Base-by-base conservation (phyloP, 2,329 filamentous ascomycete species). In the Verticillium zaregamsianum region DNA sequence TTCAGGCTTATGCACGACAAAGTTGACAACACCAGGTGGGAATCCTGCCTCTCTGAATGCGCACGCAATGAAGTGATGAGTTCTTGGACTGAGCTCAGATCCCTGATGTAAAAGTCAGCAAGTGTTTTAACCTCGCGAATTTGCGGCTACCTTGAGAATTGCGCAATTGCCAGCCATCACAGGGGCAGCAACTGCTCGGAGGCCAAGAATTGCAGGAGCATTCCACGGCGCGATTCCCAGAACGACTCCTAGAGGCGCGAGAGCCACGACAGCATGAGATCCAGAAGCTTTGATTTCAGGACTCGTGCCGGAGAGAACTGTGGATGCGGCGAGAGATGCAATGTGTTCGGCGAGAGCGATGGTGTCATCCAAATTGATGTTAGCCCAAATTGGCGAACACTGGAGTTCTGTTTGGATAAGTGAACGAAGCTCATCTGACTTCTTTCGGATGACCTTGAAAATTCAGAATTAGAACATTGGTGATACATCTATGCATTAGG, bases 11-110 rank as follows among this genome's bases (percentile, higher is more conserved):
- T 73, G 64, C 17, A 71, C 62, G 7, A 79, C 54, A 8, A 74
- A 67, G 62, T 79, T 79, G 8, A 77, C 59, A 11, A 72, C 71
- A 0, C 77, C 77, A 3, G 71, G 61, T 0, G 77, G 77, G 6
- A 78, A 68, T 0, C 77, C 77, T 2, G 76, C 77, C 15, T 77
- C 69, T 5, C 66, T 66, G 59, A 76, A 77, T 3, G 74, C 61
- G 5, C 66, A 61, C 1, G 68, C 74, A n/a, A 79, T 67, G 6
- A 71, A 62, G 25, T 69, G 71, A 57, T 72, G 67, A 0, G 64
- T 67, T 17, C 65, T 62, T 1, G 74, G 73, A 23, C 63, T 66
- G 1, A 73, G 61, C 39, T 76, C 73, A 7, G 67, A 69, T 6
- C 68, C 72, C 63, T 74, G 70, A 5, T 11, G 17, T 20, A 54